Conservation (phyloP, 2,329 filamentous ascomycete species). For the Talaromyces rugulosus region DNA sequence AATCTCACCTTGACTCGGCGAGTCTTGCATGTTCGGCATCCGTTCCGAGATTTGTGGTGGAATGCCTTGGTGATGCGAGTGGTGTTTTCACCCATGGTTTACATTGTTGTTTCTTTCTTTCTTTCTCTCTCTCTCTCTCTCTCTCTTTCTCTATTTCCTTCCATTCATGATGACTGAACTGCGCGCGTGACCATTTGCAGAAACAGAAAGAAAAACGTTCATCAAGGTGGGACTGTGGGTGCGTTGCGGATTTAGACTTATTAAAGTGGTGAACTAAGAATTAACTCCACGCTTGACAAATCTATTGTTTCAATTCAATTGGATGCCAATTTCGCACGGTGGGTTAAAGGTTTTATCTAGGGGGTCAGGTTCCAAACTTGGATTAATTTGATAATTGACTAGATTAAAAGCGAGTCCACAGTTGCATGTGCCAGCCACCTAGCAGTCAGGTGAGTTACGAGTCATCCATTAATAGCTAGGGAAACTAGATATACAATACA, state of each 20-base stretch:
- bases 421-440: no score
- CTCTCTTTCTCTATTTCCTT: background rate
- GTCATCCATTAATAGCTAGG: no score
- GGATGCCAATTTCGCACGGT: background rate
- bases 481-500: no score
- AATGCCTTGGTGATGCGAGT: background rate
- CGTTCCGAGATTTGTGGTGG: slow-evolving; percentile 17
- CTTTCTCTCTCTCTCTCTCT: background rate
- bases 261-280: slow-evolving; percentile 1
- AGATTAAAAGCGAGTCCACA: no score
- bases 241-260: background rate
- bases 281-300: background rate
- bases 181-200: background rate
- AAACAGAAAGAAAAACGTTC: background rate
- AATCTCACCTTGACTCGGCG: slow-evolving; percentile 13
- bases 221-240: background rate
- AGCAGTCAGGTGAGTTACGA: no score
- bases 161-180: background rate
- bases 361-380: background rate
- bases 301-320: background rate
- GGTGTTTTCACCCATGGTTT: background rate
- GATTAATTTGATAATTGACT: no score
- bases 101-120: background rate
- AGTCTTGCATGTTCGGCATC: slow-evolving; percentile 16
- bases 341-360: background rate